Conservation (phyloP, 2,329 filamentous ascomycete species). For the Nemania diffusa region DNA sequence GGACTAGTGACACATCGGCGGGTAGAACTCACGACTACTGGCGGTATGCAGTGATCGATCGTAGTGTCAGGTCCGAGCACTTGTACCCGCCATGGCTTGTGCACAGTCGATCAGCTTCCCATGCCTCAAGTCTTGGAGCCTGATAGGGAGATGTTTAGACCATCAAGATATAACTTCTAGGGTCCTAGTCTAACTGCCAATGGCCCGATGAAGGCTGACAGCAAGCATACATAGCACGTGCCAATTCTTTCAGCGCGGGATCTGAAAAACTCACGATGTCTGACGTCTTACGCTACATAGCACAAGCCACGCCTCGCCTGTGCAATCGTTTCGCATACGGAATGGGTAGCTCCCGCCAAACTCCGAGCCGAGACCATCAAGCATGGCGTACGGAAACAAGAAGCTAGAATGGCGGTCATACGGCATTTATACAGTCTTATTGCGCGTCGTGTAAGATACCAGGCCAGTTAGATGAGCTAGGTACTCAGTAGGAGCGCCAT, state of each 20-base stretch:
- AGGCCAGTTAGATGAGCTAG: background rate
- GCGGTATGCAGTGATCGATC: background rate
- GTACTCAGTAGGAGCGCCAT: background rate
- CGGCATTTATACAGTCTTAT: slow-evolving; percentile 6
- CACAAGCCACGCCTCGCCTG: slow-evolving; percentile 1
- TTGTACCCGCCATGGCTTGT: background rate
- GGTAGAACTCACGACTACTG: background rate
- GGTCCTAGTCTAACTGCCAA: background rate
- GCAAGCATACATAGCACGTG: background rate
- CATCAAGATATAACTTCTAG: background rate
- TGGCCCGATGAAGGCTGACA: background rate
- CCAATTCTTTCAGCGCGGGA: background rate
- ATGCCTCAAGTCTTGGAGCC: background rate
- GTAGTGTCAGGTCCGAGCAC: background rate
- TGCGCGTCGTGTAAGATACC: background rate
- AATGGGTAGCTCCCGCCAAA: background rate
- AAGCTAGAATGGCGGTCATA: slow-evolving; percentile 8
- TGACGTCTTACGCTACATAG: background rate
- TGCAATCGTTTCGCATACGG: background rate
- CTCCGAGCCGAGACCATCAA: slow-evolving; percentile 2
- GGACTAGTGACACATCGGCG: background rate
- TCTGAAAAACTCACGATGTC: background rate
- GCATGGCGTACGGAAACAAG: slow-evolving; percentile 5
- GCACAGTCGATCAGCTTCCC: background rate
- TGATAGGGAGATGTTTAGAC: background rate